Conservation (phyloP, 2,329 filamentous ascomycete species). For the Elsinoe batatas region DNA sequence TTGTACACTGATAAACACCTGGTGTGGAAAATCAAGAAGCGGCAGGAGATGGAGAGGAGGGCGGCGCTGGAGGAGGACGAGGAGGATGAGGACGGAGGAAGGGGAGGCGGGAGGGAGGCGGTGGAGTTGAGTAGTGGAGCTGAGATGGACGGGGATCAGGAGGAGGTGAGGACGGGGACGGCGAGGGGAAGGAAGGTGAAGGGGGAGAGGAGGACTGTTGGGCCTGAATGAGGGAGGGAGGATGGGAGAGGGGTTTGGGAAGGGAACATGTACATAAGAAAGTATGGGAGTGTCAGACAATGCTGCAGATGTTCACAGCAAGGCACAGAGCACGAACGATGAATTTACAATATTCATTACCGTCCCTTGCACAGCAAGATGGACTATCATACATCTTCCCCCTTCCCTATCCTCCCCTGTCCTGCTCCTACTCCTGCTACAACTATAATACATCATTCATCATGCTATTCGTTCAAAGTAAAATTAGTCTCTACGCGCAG, state of each 20-base stretch:
- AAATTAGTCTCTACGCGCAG: neutral
- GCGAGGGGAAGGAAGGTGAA: neutral
- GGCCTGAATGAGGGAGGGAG: neutral
- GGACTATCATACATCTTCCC: neutral
- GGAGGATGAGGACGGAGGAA: slow-evolving; percentile 21
- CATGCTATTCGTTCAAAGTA: neutral
- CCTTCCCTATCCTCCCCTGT: neutral
- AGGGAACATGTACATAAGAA: neutral
- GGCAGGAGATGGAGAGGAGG: slow-evolving; percentile 35
- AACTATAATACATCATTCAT: slow-evolving; percentile 3
- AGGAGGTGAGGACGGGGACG: slow-evolving; percentile 16
- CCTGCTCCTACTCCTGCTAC: too few relatives aligned
- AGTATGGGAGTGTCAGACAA: too few relatives aligned
- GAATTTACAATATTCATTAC: too few relatives aligned
- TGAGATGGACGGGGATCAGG: slow-evolving; percentile 17
- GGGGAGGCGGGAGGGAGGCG: slow-evolving; percentile 18
- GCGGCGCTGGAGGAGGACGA: slow-evolving; percentile 36
- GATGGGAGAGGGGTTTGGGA: neutral
- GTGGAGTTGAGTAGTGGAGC: slow-evolving; percentile 22
- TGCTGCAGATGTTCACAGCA: too few relatives aligned
- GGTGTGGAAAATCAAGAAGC: slow-evolving; percentile 49
- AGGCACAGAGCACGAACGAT: too few relatives aligned
- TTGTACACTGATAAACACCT: slow-evolving; percentile 49
- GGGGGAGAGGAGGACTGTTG: neutral
- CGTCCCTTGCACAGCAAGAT: neutral